phyloP scores from a whole-genome alignment of 371 early-diverging fungal genomes.

The Entomophthora muscae region DNA sequence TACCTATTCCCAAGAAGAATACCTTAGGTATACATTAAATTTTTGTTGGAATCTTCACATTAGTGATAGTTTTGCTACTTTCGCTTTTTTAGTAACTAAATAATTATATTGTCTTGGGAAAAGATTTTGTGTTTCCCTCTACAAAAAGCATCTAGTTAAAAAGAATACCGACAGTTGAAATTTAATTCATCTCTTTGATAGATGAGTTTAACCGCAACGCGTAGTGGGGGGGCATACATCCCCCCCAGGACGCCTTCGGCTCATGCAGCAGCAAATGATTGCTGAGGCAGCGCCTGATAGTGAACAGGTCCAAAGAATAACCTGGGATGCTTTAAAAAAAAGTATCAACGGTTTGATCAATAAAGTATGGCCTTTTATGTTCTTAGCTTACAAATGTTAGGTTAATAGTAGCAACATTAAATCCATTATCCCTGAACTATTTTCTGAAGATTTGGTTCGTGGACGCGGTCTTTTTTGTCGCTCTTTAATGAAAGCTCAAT shows the following conservation, averaged over 20 bases:
- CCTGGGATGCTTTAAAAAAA: constrained; percentile 92
- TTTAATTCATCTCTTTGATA: too few species aligned
- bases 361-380: constrained; percentile 27
- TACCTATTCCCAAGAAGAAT: too few species aligned
- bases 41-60: too few species aligned
- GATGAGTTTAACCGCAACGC: too few species aligned
- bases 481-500: constrained; percentile 84
- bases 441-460: constrained; percentile 80
- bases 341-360: constrained; percentile 91
- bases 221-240: constrained; percentile 74
- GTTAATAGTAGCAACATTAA: constrained; percentile 84
- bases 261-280: constrained; percentile 45
- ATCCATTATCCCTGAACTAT: constrained; percentile 73
- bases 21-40: too few species aligned
- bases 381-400: too few species aligned
- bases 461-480: constrained; percentile 85
- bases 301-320: constrained; percentile 67
- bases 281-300: constrained; percentile 36
- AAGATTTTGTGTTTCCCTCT: too few species aligned
- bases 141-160: too few species aligned
- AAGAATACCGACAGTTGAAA: too few species aligned
- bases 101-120: too few species aligned
- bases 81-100: too few species aligned
- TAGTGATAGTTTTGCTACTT: too few species aligned
- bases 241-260: constrained; percentile 74